phyloP scores from a whole-genome alignment of 148 eudicot genomes.

The Fagopyrum homotropicum region DNA sequence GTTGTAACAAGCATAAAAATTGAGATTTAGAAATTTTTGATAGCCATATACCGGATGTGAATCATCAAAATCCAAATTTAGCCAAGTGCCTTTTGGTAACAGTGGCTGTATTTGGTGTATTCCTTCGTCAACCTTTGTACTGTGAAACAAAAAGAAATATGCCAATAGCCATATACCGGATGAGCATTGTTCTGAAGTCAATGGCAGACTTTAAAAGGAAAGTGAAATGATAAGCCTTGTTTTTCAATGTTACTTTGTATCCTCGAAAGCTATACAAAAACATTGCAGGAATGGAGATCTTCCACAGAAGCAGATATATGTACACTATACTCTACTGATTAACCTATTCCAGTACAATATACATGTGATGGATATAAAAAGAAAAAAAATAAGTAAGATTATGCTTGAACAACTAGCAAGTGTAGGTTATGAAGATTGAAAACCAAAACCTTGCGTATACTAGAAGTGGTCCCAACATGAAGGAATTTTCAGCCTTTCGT shows the following conservation, averaged over 20 bases:
- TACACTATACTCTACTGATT: background rate
- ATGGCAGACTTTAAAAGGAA: no score
- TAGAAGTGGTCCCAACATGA: constrained; percentile 84
- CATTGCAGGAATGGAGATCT: no score
- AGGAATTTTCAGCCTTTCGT: constrained; percentile 65
- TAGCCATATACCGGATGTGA: constrained; percentile 81
- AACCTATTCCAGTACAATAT: background rate
- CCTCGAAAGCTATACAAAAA: no score
- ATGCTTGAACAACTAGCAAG: background rate
- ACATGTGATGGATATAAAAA: background rate
- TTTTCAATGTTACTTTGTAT: no score
- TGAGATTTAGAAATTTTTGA: constrained; percentile 3
- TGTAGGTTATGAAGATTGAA: constrained; percentile 14
- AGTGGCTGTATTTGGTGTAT: constrained; percentile 46
- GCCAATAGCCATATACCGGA: no score
- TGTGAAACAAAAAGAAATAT: constrained; percentile 19
- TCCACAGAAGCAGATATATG: no score
- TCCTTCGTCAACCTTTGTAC: constrained; percentile 51
- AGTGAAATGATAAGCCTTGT: no score
- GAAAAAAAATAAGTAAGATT: background rate
- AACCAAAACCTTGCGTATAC: constrained; percentile 66
- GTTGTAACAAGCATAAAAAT: background rate
- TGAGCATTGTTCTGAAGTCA: no score
- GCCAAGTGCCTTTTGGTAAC: constrained; percentile 83
- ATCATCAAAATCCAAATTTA: constrained; percentile 87